These are phyloP conservation scores for Xylariales sp. DNA, from an alignment of 2,329 filamentous ascomycete species.

Conservation along the genomic window DNA sequence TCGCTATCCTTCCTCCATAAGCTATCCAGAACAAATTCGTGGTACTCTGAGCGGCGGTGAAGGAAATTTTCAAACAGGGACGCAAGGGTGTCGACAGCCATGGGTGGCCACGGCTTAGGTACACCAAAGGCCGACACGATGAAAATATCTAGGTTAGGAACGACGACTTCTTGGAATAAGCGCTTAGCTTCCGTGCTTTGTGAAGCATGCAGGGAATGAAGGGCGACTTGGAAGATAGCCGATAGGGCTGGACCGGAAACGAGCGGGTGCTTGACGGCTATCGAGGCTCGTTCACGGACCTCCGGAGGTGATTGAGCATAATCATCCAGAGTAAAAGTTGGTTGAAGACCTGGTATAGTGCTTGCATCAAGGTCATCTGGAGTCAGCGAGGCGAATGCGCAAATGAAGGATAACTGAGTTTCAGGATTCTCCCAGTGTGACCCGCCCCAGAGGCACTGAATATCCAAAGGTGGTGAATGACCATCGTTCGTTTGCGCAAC, in stretches of 20 bases:
- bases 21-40: conserved; percentile 90
- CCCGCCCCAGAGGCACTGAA: conserved; percentile 91
- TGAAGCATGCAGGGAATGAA: conserved; percentile 70
- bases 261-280: conserved; percentile 84
- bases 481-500: conserved; percentile 69
- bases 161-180: conserved; percentile 73
- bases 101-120: conserved; percentile 78
- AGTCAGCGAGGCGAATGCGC: conserved; percentile 82
- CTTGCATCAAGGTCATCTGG: conserved; percentile 83
- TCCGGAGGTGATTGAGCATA: conserved; percentile 62
- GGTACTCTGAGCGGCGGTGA: conserved; percentile 78
- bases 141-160: conserved; percentile 82
- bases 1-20: conserved; percentile 90
- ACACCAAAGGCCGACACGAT: conserved; percentile 82
- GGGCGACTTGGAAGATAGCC: conserved; percentile 73
- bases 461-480: conserved; percentile 73
- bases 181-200: conserved; percentile 72
- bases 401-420: conserved; percentile 93
- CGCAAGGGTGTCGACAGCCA: conserved; percentile 80
- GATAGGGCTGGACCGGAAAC: conserved; percentile 88
- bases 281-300: conserved; percentile 63
- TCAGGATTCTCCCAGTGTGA: conserved; percentile 82
- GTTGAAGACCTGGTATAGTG: conserved; percentile 83
- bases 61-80: conserved; percentile 87
- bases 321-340: conserved; percentile 75